Evolutionary conservation across 1,139 yeast species (phyloP), one percentile per base, ranked within the genome.

Genomic region (Candida smagusa): DNA sequence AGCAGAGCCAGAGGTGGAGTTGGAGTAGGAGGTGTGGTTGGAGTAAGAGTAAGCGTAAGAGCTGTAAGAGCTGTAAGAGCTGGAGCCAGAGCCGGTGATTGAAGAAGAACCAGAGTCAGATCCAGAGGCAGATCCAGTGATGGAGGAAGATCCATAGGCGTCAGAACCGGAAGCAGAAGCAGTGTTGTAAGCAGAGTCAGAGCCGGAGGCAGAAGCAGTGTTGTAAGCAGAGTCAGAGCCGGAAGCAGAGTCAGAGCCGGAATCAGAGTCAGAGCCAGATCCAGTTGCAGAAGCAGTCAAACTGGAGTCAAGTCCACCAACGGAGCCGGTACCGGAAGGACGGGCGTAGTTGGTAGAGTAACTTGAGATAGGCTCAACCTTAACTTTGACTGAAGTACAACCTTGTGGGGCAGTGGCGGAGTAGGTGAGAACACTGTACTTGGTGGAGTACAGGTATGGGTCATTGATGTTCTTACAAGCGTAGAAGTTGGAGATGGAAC

Each of bases 381-480:
- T n/a, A 23, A 23, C 11, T n/a, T 6, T 23, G 11, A 23, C 11
- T 4, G 26, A 6, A n/a, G 11, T 23, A 23, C 26, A 23, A 6
- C 26, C 26, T 23, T 23, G 26, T 23, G 26, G 26, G 6, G 26
- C 26, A 23, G 26, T 9, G 6, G 30, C 34, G 22, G 40, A 43
- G 43, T 43, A 47, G 16, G 50, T 46, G 34, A 65, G 53, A 34
- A 58, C 63, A 42, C 50, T 66, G 11, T 42, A 28, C 7, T 33
- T 26, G 28, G 52, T 34, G 25, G 77, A 66, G 57, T 61, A 65
- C n/a, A 44, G 34, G 59, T 71, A 68, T 22, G 76, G 75, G 48
- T 73, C 78, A 27, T 50, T 49, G 48, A 65, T 52, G 54, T 71
- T 61, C 54, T 58, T 61, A 46, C 68, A 61, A 30, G 73, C 77